A percentile compares a stretch with the other conserved stretches of the same genome.
Evolutionary conservation across 805 yeast species (phyloP).

Genomic region (Suhomyces tanzawaensis): DNA sequence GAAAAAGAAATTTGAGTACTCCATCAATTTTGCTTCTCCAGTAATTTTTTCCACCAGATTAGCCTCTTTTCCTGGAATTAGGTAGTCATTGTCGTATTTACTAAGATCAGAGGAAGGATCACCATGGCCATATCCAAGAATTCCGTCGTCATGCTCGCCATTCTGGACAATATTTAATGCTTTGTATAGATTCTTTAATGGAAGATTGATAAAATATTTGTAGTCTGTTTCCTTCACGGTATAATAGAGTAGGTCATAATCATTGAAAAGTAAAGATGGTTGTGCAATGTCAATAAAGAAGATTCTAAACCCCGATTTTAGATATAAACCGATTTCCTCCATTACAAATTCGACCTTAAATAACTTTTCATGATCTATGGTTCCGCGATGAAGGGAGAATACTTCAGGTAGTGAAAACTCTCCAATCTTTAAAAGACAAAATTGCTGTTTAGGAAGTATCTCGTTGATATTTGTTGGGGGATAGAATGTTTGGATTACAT

Average conservation of each 20-base stretch:
- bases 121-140: slow-evolving; percentile 15
- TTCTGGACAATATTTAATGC: slow-evolving; percentile 41
- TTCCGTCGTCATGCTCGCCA: slow-evolving; percentile 9
- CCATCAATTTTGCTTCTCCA: slow-evolving; percentile 14
- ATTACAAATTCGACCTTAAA: slow-evolving; percentile 42
- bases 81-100: slow-evolving; percentile 18
- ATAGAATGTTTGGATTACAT: slow-evolving; percentile 40
- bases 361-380: slow-evolving; percentile 19
- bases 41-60: neutral
- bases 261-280: slow-evolving; percentile 40
- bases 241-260: slow-evolving; percentile 42
- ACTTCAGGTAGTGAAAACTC: slow-evolving; percentile 36
- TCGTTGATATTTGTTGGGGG: slow-evolving; percentile 60
- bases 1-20: slow-evolving; percentile 36
- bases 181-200: slow-evolving; percentile 46
- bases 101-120: slow-evolving; percentile 12
- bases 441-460: slow-evolving; percentile 50
- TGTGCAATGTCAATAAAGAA: slow-evolving; percentile 44
- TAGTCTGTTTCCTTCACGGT: slow-evolving; percentile 41
- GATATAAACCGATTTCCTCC: slow-evolving; percentile 56
- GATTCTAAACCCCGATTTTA: slow-evolving; percentile 51
- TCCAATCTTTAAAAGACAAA: slow-evolving; percentile 52
- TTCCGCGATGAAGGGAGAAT: slow-evolving; percentile 1
- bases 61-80: neutral
- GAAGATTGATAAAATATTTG: slow-evolving; percentile 42